A percentile compares a stretch with the other conserved stretches of the same genome.
Evolutionary conservation across 352 stramenopile genomes (phyloP).

Genomic region (Pythium brassicae): DNA sequence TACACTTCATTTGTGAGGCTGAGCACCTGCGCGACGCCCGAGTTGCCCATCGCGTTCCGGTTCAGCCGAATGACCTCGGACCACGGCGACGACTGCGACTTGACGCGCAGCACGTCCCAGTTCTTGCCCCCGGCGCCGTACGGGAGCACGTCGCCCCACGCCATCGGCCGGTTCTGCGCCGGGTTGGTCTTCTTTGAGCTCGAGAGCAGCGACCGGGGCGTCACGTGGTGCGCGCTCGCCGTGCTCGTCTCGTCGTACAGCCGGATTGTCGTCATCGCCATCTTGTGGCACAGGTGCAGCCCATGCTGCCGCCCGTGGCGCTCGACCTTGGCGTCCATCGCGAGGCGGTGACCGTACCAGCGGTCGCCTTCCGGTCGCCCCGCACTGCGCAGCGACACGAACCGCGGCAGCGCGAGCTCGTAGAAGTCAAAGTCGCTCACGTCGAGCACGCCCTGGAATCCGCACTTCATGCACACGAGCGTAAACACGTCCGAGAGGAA

Average conservation of each 20-base stretch:
- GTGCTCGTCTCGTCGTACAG: constrained; percentile 86
- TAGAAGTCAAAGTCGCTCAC: constrained; percentile 83
- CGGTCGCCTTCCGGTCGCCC: constrained; percentile 77
- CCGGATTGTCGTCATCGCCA: constrained; percentile 84
- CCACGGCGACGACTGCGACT: constrained; percentile 71
- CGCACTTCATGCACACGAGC: constrained; percentile 69
- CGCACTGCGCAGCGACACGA: constrained; percentile 82
- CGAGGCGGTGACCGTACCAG: constrained; percentile 76
- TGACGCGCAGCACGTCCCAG: constrained; percentile 81
- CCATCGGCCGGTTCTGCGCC: constrained; percentile 72
- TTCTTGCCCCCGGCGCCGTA: constrained; percentile 76
- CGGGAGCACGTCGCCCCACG: constrained; percentile 70
- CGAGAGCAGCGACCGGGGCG: constrained; percentile 63
- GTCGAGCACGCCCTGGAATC: constrained; percentile 68
- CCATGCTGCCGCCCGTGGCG: constrained; percentile 59
- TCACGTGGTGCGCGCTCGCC: constrained; percentile 79
- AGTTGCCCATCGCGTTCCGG: constrained; percentile 87
- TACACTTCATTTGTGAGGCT: constrained; percentile 72
- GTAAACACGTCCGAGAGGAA: constrained; percentile 74
- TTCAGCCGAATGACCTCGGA: constrained; percentile 84
- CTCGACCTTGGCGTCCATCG: constrained; percentile 55
- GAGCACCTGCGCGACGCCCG: constrained; percentile 81
- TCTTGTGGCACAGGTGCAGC: constrained; percentile 83
- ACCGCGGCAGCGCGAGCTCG: constrained; percentile 74
- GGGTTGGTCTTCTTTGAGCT: constrained; percentile 74